Evolutionary conservation across 129 eudicot species (phyloP).

Genomic region (Scalesia atractyloides): DNA sequence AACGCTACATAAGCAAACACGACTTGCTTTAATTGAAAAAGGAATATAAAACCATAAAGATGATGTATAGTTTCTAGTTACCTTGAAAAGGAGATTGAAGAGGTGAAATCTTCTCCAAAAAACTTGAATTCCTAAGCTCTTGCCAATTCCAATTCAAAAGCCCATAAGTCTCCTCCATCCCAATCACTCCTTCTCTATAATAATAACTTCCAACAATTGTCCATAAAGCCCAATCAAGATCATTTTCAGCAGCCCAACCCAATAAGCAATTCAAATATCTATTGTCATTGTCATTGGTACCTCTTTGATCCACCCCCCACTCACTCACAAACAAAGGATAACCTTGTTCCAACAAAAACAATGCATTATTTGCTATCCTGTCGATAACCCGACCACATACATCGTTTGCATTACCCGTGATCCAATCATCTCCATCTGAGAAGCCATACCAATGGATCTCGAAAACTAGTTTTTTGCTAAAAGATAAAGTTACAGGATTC

Average conservation of each 20-base stretch:
- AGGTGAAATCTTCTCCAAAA: slow-evolving; percentile 59
- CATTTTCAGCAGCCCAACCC: slow-evolving; percentile 76
- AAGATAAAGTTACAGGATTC: slow-evolving; percentile 43
- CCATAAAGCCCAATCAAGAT: slow-evolving; percentile 88
- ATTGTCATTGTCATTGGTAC: slow-evolving; percentile 73
- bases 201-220: slow-evolving; percentile 72
- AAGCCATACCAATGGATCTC: slow-evolving; percentile 87
- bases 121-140: slow-evolving; percentile 56
- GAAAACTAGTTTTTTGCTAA: slow-evolving; percentile 54
- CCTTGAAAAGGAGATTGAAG: slow-evolving; percentile 78
- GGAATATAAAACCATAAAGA: not conserved
- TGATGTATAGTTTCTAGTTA: not conserved
- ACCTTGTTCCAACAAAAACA: slow-evolving; percentile 69
- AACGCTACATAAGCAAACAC: not conserved
- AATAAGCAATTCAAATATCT: slow-evolving; percentile 70
- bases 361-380: slow-evolving; percentile 38
- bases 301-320: slow-evolving; percentile 78
- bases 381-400: slow-evolving; percentile 56
- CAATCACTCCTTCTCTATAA: slow-evolving; percentile 66
- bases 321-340: slow-evolving; percentile 88
- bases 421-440: slow-evolving; percentile 65
- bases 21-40: not conserved
- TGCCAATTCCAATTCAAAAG: slow-evolving; percentile 61
- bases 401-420: slow-evolving; percentile 58
- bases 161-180: slow-evolving; percentile 69